Evolutionary conservation across 345 rosid species (phyloP).

Genomic region (Lepidium didymum): DNA sequence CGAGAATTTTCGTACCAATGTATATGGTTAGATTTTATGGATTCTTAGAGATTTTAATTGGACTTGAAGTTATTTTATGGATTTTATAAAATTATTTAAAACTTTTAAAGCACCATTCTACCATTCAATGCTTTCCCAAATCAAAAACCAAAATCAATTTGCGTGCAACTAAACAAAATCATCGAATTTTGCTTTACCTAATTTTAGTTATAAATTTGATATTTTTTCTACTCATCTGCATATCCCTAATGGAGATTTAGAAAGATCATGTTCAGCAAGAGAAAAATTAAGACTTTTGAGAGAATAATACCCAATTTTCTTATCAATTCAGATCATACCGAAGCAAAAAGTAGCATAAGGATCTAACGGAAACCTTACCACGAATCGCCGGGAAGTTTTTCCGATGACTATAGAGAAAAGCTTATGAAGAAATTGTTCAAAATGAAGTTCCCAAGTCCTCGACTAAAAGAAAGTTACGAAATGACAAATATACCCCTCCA

Average conservation of each 20-base stretch:
- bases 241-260: neutral
- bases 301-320: neutral
- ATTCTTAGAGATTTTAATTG: too few species aligned
- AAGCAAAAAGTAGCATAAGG: neutral
- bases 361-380: neutral
- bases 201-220: neutral
- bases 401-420: neutral
- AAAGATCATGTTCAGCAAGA: neutral
- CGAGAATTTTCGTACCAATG: too few species aligned
- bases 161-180: neutral
- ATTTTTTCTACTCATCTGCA: neutral
- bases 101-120: too few species aligned
- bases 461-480: neutral
- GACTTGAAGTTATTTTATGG: too few species aligned
- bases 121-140: too few species aligned
- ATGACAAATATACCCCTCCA: neutral
- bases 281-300: neutral
- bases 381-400: neutral
- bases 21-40: too few species aligned
- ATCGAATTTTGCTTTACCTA: neutral
- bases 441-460: neutral
- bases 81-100: too few species aligned
- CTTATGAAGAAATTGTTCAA: neutral
- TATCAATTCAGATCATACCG: neutral
- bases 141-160: neutral